phyloP scores from a whole-genome alignment of 306 rosid species.

The Quercus berberidifolia region DNA sequence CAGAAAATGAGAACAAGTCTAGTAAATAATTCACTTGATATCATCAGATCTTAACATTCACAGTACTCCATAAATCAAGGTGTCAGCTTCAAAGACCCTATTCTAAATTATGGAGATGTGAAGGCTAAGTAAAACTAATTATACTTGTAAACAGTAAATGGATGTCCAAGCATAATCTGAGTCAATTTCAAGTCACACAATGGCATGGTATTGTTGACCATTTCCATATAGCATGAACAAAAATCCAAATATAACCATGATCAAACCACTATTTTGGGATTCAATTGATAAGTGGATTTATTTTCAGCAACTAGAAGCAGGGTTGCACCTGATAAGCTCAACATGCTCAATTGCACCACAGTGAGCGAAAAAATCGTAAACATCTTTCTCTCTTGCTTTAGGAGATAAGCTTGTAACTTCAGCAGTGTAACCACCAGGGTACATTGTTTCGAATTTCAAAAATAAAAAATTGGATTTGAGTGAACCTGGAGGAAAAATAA shows the following conservation, averaged over 20 bases:
- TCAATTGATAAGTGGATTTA: not conserved
- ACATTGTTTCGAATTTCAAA: slow-evolving; percentile 46
- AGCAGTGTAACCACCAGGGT: slow-evolving; percentile 65
- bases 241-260: not conserved
- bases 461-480: slow-evolving; percentile 15
- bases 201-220: not conserved
- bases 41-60: not conserved
- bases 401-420: slow-evolving; percentile 78
- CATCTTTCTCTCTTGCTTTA: slow-evolving; percentile 67
- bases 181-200: not conserved
- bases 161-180: not conserved
- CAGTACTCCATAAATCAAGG: not conserved
- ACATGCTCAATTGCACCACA: slow-evolving; percentile 76
- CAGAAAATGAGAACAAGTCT: not conserved
- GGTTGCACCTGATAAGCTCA: slow-evolving; percentile 66
- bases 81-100: not conserved
- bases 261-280: not conserved
- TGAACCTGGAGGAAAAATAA: slow-evolving; percentile 28
- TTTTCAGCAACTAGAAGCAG: slow-evolving; percentile 25
- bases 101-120: slow-evolving; percentile 7
- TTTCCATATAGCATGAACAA: not conserved
- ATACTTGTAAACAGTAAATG: not conserved
- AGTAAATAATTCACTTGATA: not conserved
- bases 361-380: slow-evolving; percentile 61
- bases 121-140: slow-evolving; percentile 5